Evolutionary conservation across 164 flowering plant genomes (phyloP), one percentile per base, ranked within the genome.

Genomic region (Dillenia turbinata): DNA sequence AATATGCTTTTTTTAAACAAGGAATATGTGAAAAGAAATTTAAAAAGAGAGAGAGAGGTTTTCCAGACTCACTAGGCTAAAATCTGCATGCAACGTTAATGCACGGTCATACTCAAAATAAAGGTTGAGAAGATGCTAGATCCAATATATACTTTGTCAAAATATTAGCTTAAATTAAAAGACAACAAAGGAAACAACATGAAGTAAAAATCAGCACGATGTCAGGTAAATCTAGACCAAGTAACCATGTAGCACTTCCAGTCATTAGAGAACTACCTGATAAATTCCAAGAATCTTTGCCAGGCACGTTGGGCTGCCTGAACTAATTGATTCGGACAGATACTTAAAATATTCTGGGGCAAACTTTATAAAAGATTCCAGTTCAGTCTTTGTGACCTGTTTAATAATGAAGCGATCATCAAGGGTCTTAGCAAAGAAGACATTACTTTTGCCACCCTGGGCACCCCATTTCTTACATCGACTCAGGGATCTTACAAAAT

Each of bases 391-490:
- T 46, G 97, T 85, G 49, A 91, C 99, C 77, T 89, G 92, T 71
- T 94, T 94, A 64, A 94, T 81, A 59, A 94, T 89, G 71, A 94
- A 94, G 26, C 99, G 71, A 65, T 91, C 97, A 77, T 94, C 99
- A 75, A 85, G 73, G 13, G 96, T 85, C 76, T 94, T 94, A 13
- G 97, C 99, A 62, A 94, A 94, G 66, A 94, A 94, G 45, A 86
- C 97, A 71, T 91, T 89, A 75, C 97, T 94, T 83, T 94, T 94
- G 33, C 99, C 99, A 76, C 99, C 98, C 64, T 94, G 93, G 8
- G 99, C 96, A n/a, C 97, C 90, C 99, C 99, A 94, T 67, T 89
- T 91, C 80, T 86, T 91, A 71, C 99, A 94, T 12, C 96, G 91
- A 69, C 97, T 86, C 26, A 94, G 85, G 56, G 99, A 94, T 67